Conservation (phyloP, 129 eudicot genomes). For the Artemisia argyi region DNA sequence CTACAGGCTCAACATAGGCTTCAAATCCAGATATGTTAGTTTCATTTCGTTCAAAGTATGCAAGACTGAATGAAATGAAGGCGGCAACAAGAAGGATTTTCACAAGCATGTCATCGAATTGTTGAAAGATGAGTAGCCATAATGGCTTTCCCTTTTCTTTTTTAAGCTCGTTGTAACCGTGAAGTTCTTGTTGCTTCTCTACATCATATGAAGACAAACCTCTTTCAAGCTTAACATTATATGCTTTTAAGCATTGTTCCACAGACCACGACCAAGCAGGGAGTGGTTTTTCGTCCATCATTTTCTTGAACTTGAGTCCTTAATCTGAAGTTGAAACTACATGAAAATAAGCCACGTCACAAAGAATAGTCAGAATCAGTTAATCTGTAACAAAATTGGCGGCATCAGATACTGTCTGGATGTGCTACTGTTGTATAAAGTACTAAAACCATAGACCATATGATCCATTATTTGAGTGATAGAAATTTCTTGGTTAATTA, state of each 20-base stretch:
- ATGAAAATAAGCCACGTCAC: constrained; percentile 9
- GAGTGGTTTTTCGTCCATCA: constrained; percentile 49
- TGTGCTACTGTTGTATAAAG: too few species aligned
- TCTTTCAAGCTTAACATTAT: constrained; percentile 66
- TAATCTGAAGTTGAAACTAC: constrained; percentile 11
- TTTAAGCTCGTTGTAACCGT: constrained; percentile 79
- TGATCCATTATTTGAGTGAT: too few species aligned
- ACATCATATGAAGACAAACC: constrained; percentile 72
- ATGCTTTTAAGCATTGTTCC: constrained; percentile 73
- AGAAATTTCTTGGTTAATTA: too few species aligned
- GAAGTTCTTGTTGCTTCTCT: constrained; percentile 52
- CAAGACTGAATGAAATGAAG: constrained; percentile 64
- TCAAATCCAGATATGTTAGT: constrained; percentile 56
- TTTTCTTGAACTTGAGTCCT: constrained; percentile 27
- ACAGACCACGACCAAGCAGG: constrained; percentile 85
- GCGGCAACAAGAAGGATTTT: constrained; percentile 80
- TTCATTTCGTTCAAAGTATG: constrained; percentile 57
- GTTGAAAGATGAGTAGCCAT: constrained; percentile 65
- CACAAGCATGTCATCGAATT: constrained; percentile 78
- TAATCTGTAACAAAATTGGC: background rate
- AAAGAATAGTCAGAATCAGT: background rate
- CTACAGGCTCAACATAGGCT: constrained; percentile 80
- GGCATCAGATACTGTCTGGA: background rate
- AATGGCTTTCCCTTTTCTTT: constrained; percentile 72
- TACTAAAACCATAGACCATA: too few species aligned